Conservation (phyloP, 805 yeast species). For the Saccharomycopsis malanga region DNA sequence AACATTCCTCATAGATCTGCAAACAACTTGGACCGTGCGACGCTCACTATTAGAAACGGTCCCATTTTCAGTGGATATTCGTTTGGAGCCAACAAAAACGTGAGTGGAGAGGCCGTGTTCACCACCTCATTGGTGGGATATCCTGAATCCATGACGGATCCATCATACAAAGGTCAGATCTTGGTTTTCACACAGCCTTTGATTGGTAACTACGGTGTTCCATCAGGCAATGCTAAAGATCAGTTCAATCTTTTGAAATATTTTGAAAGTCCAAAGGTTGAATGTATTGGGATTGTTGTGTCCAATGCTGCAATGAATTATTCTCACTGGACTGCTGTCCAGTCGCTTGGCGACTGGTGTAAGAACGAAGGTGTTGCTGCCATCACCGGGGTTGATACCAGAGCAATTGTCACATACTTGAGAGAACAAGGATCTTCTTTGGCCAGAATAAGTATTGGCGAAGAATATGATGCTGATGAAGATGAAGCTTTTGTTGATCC, state of each 20-base stretch:
- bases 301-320: constrained; percentile 92
- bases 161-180: constrained; percentile 95
- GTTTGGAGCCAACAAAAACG: constrained; percentile 89
- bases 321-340: constrained; percentile 99
- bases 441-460: constrained; percentile 85
- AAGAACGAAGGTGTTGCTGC: constrained; percentile 94
- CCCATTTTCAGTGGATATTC: constrained; percentile 91
- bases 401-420: constrained; percentile 84
- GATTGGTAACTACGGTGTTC: constrained; percentile 98
- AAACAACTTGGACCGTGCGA: constrained; percentile 61
- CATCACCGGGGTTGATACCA: constrained; percentile 94
- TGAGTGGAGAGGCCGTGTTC: constrained; percentile 96
- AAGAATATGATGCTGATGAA: constrained; percentile 85
- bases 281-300: constrained; percentile 94
- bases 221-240: constrained; percentile 74
- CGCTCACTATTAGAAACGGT: constrained; percentile 85
- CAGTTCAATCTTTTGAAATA: constrained; percentile 79
- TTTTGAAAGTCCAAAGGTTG: constrained; percentile 86
- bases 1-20: constrained; percentile 6
- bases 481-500: constrained; percentile 91
- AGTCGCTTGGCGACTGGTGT: constrained; percentile 93
- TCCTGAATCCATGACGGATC: constrained; percentile 99
- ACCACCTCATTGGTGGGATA: constrained; percentile 97
- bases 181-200: constrained; percentile 95
- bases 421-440: constrained; percentile 95